Base-by-base conservation (phyloP, 768 basidiomycete species). In the Rhodotorula babjevae region DNA sequence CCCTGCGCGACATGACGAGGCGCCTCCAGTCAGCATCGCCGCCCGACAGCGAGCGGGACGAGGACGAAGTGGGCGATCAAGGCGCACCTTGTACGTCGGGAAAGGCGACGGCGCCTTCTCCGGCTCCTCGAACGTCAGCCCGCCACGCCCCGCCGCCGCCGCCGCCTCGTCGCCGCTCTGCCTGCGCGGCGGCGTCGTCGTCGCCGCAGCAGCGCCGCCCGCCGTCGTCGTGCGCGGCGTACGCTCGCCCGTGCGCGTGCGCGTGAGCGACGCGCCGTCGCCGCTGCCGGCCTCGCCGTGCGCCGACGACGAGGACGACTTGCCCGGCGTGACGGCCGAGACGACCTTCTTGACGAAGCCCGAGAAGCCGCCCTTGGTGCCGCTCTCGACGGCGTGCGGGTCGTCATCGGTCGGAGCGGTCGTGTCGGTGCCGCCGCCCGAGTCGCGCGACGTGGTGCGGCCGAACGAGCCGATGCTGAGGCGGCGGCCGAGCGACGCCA, bases 271-370 rank as follows among this genome's bases (percentile, higher is more conserved):
- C 16, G 52, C 47, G 27, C 53, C 49, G 14, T 58, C 57, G 57
- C 57, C 57, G 33, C 18, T 9, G 25, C 56, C 21, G 31, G 19
- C 36, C 57, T 25, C 23, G 21, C 25, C 10, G 36, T 23, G 25
- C 49, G 49, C 15, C 53, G 53, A 55, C 42, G 61, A 42, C 49
- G 49, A 49, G n/a, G 53, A 55, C 42, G 61, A 42, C 67, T 55
- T 40, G n/a, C 53, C 33, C 42, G 53, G 53, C 31, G 40, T 46
- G 69, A 71, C 60, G 23, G 65, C 69, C 23, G 60, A 55, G 60
- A 65, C 46, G 8, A 71, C n/a, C 52, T 65, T 65, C 33, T 60
- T 29, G 53, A 71, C 61, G 60, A 71, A 62, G 9, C 69, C 69
- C 10, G 8, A 14, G 33, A 66, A 33, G 23, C 29, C 29, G 23